Evolutionary conservation across 2,329 filamentous ascomycete genomes (phyloP), one percentile per base, ranked within the genome.

Genomic region (Didymellaceae sp.): DNA sequence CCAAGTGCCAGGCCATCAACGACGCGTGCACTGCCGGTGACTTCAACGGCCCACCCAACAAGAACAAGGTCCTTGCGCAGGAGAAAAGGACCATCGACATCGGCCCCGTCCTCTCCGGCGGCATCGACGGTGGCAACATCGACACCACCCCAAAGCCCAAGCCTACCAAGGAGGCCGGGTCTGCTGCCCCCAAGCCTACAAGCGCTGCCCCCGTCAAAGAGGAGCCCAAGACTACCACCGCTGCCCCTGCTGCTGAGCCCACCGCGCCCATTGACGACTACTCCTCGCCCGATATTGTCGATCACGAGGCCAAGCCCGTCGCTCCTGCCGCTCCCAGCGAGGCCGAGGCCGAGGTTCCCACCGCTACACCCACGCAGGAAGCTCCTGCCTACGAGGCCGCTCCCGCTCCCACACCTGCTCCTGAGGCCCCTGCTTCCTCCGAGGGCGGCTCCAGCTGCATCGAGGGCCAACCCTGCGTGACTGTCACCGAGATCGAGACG

Each of bases 1-100:
- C 72, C 10, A 87, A 86, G 74, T 91, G 88, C 74, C 68, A 71
- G 33, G 67, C 48, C 16, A 71, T 80, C 54, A 66, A 76, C 30
- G 64, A 70, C 11, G 58, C 64, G 20, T 81, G 79, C 68, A 70
- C 57, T 5, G 69, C 70, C 10, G 68, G 67, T 8, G 68, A 76
- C 54, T 78, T 70, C 59, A 66, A 68, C 14, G 78, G 77, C 1
- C 78, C 77, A 5, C 75, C 76, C 0, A 73, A 77, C 58, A 70
- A 72, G 56, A 74, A 70, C 45, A 69, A 76, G 62, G 67, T 65
- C 25, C 58, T 79, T 7, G 75, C 68, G 7, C 57, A 67, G 6
- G 56, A 62, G 35, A 59, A 60, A 33, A 57, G 54, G 43, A 67
- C 55, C 13, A 66, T 71, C 32, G 68, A 71, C 16, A 58, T 70